Conservation (phyloP, 139 green algal genomes). For the Choricystis sp. region DNA sequence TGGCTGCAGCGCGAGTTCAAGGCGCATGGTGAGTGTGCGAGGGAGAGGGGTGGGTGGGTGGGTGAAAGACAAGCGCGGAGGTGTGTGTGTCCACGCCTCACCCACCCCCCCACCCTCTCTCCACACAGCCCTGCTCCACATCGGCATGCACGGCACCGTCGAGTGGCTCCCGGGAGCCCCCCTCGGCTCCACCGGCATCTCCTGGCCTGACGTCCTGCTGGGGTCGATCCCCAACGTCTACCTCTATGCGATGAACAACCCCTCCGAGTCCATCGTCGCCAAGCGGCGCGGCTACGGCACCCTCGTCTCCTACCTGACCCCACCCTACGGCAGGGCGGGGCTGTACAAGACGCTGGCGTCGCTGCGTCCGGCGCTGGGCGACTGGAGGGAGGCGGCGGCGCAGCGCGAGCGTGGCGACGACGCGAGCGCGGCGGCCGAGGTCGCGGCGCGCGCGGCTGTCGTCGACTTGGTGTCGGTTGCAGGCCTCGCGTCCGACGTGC, state of each 20-base stretch:
- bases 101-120: neutral
- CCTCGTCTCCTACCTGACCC: slow-evolving; percentile 91
- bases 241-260: slow-evolving; percentile 88
- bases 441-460: too few species aligned
- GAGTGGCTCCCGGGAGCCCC: slow-evolving; percentile 90
- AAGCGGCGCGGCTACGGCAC: slow-evolving; percentile 92
- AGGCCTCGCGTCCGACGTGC: neutral
- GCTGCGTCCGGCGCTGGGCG: slow-evolving; percentile 58
- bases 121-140: slow-evolving; percentile 86
- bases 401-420: too few species aligned
- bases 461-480: slow-evolving; percentile 1
- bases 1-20: slow-evolving; percentile 56
- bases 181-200: slow-evolving; percentile 67
- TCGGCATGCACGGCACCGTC: slow-evolving; percentile 96
- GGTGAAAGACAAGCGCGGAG: too few species aligned
- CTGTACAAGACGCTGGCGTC: slow-evolving; percentile 90
- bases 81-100: too few species aligned
- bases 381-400: slow-evolving; percentile 50
- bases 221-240: slow-evolving; percentile 87
- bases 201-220: slow-evolving; percentile 63
- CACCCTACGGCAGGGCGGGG: slow-evolving; percentile 80
- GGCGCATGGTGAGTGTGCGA: slow-evolving; percentile 42
- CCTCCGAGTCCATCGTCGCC: slow-evolving; percentile 81
- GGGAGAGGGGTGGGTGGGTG: too few species aligned
- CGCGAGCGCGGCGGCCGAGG: too few species aligned